Evolutionary conservation across 1,284 basidiomycete genomes (phyloP).

Genomic region (Microbotryum scabiosae): DNA sequence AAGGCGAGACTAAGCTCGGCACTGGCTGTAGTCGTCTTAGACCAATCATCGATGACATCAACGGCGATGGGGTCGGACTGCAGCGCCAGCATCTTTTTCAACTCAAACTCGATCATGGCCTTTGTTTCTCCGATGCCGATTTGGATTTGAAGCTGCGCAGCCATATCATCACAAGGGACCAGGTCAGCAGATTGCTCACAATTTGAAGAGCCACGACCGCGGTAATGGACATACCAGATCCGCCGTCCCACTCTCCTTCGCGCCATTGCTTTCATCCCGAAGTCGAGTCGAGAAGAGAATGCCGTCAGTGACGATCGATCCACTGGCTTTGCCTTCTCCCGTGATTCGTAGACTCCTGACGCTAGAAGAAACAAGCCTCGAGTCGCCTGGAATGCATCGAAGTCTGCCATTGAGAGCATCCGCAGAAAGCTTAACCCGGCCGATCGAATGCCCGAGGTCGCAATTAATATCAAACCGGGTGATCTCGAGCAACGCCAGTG

Average conservation of each 20-base stretch:
- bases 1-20: slow-evolving; percentile 9
- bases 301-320: neutral
- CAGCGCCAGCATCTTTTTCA: slow-evolving; percentile 19
- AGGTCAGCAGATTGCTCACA: too few relatives aligned
- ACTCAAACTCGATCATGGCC: slow-evolving; percentile 21
- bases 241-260: neutral
- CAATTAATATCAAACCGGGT: neutral
- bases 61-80: slow-evolving; percentile 25
- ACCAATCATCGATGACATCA: slow-evolving; percentile 28
- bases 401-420: neutral
- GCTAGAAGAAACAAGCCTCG: neutral
- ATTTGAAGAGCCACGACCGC: neutral
- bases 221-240: slow-evolving; percentile 4
- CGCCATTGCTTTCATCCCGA: slow-evolving; percentile 1
- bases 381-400: slow-evolving; percentile 1
- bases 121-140: slow-evolving; percentile 17
- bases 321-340: slow-evolving; percentile 10
- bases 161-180: too few relatives aligned
- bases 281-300: slow-evolving; percentile 3
- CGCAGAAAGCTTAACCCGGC: slow-evolving; percentile 2
- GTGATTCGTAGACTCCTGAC: slow-evolving; percentile 1
- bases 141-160: slow-evolving; percentile 9
- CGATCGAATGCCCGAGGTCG: slow-evolving; percentile 15
- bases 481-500: neutral
- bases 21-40: neutral